Evolutionary conservation across 2,329 filamentous ascomycete genomes (phyloP).

Genomic region (Penicillium rolfsii): DNA sequence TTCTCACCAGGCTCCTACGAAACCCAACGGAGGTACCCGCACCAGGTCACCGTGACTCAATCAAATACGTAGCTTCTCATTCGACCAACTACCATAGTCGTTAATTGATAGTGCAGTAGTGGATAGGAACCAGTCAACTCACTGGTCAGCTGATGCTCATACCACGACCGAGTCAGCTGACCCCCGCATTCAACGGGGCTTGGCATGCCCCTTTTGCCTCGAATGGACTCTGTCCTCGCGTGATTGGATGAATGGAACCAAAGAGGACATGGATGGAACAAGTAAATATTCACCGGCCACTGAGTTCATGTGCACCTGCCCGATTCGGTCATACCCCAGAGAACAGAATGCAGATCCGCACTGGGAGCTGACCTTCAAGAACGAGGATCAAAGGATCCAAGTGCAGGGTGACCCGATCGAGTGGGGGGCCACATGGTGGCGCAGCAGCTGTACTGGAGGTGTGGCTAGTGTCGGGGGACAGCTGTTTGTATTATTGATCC

Average conservation of each 20-base stretch:
- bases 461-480: slow-evolving; percentile 13
- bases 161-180: slow-evolving; percentile 10
- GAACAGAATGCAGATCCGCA: background rate
- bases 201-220: background rate
- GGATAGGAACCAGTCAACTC: slow-evolving; percentile 1
- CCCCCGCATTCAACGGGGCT: background rate
- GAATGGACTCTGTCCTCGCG: background rate
- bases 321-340: background rate
- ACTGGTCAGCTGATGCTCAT: slow-evolving; percentile 2
- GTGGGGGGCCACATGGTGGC: slow-evolving; percentile 6
- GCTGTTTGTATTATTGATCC: background rate
- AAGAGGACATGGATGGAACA: background rate
- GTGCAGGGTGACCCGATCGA: background rate
- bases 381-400: background rate
- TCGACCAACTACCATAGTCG: background rate
- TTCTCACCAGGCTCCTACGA: background rate
- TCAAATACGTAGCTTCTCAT: background rate
- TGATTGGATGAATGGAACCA: background rate
- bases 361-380: background rate
- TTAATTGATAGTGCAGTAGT: background rate
- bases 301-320: slow-evolving; percentile 8
- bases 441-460: slow-evolving; percentile 1
- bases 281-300: background rate
- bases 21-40: background rate
- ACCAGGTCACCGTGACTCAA: background rate